These are phyloP conservation scores for Lachancea mirantina DNA, from an alignment of 805 yeast genomes.

Conservation along the genomic window DNA sequence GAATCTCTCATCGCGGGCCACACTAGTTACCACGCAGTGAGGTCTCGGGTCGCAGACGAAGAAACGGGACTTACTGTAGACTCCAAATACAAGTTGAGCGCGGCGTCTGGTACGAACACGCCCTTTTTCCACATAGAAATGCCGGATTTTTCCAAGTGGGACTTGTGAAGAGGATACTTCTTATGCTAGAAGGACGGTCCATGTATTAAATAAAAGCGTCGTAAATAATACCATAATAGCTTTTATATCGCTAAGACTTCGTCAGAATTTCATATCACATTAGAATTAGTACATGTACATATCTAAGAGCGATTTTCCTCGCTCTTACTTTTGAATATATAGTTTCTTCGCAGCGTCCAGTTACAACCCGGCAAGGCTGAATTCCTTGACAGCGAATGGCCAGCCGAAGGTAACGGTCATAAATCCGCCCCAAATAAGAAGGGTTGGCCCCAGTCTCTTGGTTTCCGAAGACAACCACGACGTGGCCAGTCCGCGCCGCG, in stretches of 20 bases:
- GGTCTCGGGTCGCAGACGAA: background rate
- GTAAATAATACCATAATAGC: no score
- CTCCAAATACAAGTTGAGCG: slow-evolving; percentile 9
- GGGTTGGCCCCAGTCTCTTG: slow-evolving; percentile 20
- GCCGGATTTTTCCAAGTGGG: slow-evolving; percentile 31
- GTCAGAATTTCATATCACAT: no score
- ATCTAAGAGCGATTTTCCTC: no score
- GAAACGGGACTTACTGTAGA: slow-evolving; percentile 2
- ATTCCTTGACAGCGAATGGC: slow-evolving; percentile 24
- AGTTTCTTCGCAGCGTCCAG: no score
- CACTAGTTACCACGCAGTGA: slow-evolving; percentile 24
- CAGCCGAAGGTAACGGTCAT: slow-evolving; percentile 20
- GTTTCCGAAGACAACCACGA: slow-evolving; percentile 19
- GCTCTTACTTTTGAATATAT: no score
- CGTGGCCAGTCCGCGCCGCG: slow-evolving; percentile 17
- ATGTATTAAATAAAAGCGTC: no score
- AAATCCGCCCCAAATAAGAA: slow-evolving; percentile 15
- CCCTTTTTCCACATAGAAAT: slow-evolving; percentile 33
- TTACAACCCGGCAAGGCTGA: no score
- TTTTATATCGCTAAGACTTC: no score
- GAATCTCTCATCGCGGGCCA: slow-evolving; percentile 30
- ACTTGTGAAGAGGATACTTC: no score
- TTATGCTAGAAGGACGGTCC: no score
- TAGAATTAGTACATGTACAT: no score
- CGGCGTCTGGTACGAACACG: slow-evolving; percentile 28